Evolutionary conservation across 2,329 filamentous ascomycete genomes (phyloP).

Genomic region (Plenodomus biglobosus): DNA sequence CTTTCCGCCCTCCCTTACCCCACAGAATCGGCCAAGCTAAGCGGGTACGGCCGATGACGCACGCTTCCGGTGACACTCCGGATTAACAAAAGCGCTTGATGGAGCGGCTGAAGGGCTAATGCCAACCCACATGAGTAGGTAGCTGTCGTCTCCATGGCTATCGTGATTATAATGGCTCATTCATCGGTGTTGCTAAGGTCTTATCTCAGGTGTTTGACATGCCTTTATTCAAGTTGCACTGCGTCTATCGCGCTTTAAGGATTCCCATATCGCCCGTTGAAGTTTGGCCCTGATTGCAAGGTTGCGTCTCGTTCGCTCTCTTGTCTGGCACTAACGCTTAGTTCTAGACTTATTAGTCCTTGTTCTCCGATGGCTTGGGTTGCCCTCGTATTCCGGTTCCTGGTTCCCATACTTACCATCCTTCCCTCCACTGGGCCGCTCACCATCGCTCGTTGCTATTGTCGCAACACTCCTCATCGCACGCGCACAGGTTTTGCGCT

Average conservation of each 20-base stretch:
- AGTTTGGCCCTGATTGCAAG: neutral
- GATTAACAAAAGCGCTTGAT: neutral
- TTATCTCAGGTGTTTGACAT: conserved; percentile 4
- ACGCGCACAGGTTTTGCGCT: neutral
- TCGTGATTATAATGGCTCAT: neutral
- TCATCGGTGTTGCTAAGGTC: neutral
- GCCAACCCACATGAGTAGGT: neutral
- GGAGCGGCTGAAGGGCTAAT: neutral
- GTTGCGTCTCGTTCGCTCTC: neutral
- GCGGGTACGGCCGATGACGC: neutral
- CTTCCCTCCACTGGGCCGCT: neutral
- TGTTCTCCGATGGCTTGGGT: conserved; percentile 1
- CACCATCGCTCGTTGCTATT: neutral
- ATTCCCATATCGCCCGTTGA: neutral
- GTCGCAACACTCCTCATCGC: neutral
- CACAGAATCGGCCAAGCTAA: neutral
- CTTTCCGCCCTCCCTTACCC: neutral
- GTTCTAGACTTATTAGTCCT: conserved; percentile 3
- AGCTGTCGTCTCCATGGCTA: neutral
- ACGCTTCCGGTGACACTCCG: neutral
- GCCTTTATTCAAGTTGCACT: neutral
- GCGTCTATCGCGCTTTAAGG: neutral
- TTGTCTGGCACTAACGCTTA: conserved; percentile 6
- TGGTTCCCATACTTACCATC: neutral
- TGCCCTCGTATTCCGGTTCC: neutral